Conservation (phyloP, 1,284 basidiomycete species). For the Uromyces viciae-fabae region DNA sequence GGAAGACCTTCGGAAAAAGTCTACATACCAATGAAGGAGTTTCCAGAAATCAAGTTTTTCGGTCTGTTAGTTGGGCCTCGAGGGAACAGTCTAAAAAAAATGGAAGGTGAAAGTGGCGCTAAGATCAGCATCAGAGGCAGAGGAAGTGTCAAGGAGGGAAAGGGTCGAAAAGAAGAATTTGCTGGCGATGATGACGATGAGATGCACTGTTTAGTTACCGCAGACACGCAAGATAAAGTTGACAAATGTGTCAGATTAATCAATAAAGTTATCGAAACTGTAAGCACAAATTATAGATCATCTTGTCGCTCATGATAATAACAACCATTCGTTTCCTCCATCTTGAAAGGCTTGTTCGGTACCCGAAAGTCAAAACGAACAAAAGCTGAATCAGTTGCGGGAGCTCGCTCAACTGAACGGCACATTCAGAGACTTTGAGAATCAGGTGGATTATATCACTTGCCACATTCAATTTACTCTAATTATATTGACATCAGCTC, state of each 20-base stretch:
- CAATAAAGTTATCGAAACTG: conserved; percentile 96
- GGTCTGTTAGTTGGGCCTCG: conserved; percentile 95
- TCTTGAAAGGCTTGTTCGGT: conserved; percentile 81
- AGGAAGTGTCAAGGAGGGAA: conserved; percentile 97
- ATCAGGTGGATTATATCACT: conserved; percentile 86
- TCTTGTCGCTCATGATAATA: no score
- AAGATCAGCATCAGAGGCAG: conserved; percentile 98
- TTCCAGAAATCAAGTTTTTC: conserved; percentile 99
- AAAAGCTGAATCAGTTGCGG: conserved; percentile 97
- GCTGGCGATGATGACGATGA: conserved; percentile 94
- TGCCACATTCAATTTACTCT: conserved; percentile 73
- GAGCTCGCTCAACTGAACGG: conserved; percentile 97
- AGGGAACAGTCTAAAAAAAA: conserved; percentile 97
- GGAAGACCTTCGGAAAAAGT: conserved; percentile 93
- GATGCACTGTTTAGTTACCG: conserved; percentile 94
- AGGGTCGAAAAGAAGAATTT: conserved; percentile 72
- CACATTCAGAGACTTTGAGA: conserved; percentile 98
- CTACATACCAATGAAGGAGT: conserved; percentile 98
- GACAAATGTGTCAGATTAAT: conserved; percentile 86
- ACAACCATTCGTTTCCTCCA: no score
- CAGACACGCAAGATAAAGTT: conserved; percentile 87
- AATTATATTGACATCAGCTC: conserved; percentile 59
- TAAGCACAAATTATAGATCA: conserved; percentile 57
- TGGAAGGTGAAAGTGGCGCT: conserved; percentile 96
- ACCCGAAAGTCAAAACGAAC: conserved; percentile 98